Base-by-base conservation (phyloP, 2,329 filamentous ascomycete species). In the Venturia nashicola region DNA sequence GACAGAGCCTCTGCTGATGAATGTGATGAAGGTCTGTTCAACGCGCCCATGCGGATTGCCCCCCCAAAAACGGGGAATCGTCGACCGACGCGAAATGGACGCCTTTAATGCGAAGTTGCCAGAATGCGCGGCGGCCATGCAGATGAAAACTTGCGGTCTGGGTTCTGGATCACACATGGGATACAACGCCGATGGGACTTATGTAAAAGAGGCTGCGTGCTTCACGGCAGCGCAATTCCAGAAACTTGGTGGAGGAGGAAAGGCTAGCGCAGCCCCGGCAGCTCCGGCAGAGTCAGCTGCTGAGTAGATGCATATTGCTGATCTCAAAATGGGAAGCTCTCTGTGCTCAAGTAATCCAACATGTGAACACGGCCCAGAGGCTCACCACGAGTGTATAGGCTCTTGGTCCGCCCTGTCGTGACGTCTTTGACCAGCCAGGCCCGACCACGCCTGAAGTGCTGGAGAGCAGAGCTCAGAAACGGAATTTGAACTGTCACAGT, bases 121-220 rank as follows among this genome's bases (percentile, higher is more conserved):
- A 3, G 62, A 64, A 27, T 64, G 62, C n/a, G 39, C 5, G 14
- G 27, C n/a, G 27, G 27, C 34, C 39, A 14, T 54, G 18, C 18
- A 36, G 7, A 18, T n/a, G 42, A 32, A 34, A 18, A 62, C 62
- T 0, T 44, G 34, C 27, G 55, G 55, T n/a, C 20, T 61, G 5
- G 62, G 62, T 2, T 42, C 27, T 18, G 62, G 62, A 7, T 57
- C 55, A 7, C 62, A 64, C 16, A 18, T 64, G 40, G 55, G 54
- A 6, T 64, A 61, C 32, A 54, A 48, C 36, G 27, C 54, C 14
- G 62, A 64, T 61, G 62, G 62, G 3, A 36, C 43, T 18, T 64
- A 64, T 51, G 62, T 64, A 1, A 57, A 23, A 32, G 62, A 34
- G 8, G 62, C 62, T 23, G 62, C 62, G 14, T 64, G 62, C 57